These are phyloP conservation scores for Umbelopsis ramanniana DNA, from an alignment of 192 early-diverging fungal species.

Conservation along the genomic window DNA sequence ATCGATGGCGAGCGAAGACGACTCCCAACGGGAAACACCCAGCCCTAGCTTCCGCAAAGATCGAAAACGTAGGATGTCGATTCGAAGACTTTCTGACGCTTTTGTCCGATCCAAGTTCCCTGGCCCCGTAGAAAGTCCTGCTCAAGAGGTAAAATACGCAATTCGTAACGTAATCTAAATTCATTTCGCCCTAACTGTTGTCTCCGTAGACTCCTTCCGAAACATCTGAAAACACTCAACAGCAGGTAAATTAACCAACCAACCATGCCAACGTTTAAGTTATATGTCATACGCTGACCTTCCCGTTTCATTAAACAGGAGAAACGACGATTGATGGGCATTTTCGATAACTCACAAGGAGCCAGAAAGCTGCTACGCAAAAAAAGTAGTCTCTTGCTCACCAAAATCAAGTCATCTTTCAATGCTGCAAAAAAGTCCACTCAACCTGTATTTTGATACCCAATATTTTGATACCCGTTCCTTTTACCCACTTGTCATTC, in stretches of 20 bases:
- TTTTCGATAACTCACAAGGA: background rate
- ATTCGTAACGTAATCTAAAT: background rate
- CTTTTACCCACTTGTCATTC: background rate
- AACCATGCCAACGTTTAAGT: background rate
- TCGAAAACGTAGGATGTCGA: slow-evolving; percentile 3
- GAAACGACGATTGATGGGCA: background rate
- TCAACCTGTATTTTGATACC: background rate
- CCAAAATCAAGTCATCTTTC: background rate
- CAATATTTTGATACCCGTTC: background rate
- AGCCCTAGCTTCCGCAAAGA: background rate
- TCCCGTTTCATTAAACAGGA: background rate
- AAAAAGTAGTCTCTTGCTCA: background rate
- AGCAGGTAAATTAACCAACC: background rate
- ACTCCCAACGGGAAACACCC: no score
- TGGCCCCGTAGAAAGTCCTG: no score
- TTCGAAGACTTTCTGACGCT: slow-evolving; percentile 9
- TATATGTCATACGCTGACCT: no score
- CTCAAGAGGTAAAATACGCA: background rate
- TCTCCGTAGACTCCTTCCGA: no score
- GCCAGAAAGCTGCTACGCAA: background rate
- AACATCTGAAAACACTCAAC: background rate
- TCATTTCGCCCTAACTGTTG: background rate
- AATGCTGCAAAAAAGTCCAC: background rate
- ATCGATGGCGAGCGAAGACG: no score
- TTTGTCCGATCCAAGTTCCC: background rate